A percentile compares a stretch with the other conserved stretches of the same genome.
Conservation (phyloP, 495 filamentous ascomycete species). For the Penicillium argentinense region DNA sequence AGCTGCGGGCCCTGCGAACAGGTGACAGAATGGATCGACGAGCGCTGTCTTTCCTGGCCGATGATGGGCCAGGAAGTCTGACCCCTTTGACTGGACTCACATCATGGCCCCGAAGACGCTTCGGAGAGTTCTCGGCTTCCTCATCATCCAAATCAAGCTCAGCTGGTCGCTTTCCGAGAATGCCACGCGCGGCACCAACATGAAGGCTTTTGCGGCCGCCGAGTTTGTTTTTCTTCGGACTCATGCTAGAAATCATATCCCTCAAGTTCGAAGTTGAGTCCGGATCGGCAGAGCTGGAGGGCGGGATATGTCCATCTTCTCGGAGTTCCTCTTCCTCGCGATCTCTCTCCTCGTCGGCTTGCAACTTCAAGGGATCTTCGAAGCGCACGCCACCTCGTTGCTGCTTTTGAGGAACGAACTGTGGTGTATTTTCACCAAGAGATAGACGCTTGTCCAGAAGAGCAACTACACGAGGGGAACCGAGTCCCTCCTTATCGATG, state of each 20-base stretch:
- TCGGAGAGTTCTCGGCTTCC: conserved; percentile 61
- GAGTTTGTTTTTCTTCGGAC: conserved; percentile 69
- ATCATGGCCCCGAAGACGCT: conserved; percentile 67
- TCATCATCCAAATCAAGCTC: conserved; percentile 71
- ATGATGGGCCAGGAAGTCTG: conserved; percentile 59
- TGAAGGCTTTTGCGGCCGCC: conserved; percentile 74
- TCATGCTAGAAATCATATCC: conserved; percentile 75
- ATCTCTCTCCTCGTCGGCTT: conserved; percentile 67
- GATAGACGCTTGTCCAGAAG: conserved; percentile 72
- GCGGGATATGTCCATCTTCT: conserved; percentile 55
- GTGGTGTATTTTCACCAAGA: conserved; percentile 62
- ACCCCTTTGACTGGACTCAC: conserved; percentile 78
- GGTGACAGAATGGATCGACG: conserved; percentile 57
- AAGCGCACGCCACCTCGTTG: conserved; percentile 57
- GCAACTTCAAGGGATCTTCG: conserved; percentile 64
- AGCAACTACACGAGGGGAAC: conserved; percentile 73
- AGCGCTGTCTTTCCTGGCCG: conserved; percentile 60
- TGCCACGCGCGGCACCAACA: conserved; percentile 69
- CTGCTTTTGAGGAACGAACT: conserved; percentile 57
- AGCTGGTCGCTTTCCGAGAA: conserved; percentile 71
- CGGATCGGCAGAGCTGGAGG: conserved; percentile 53
- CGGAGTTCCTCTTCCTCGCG: conserved; percentile 61
- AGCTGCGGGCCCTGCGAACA: conserved; percentile 30
- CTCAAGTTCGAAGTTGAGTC: conserved; percentile 65
- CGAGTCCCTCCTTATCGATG: conserved; percentile 71